Base-by-base conservation (phyloP, 306 rosid species). In the Benincasa hispida region DNA sequence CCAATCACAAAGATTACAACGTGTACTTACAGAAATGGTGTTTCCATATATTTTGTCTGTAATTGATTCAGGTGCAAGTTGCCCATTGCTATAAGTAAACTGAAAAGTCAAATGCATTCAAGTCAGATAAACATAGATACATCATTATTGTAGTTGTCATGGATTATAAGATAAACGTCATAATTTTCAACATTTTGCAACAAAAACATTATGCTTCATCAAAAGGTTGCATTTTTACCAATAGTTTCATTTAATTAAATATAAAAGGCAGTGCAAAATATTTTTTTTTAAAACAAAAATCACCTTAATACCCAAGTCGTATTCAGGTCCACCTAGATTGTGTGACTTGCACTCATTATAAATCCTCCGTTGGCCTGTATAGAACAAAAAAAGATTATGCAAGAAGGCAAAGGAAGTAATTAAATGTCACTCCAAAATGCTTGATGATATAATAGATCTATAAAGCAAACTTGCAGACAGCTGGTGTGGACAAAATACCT, bases 241-340 rank as follows among this genome's bases (percentile, higher is more conserved):
- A 18, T 5, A 50, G 19, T 18, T 50, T 42, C 28, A 39, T 50
- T 48, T 48, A 47, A 48, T n/a, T 70, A 30, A 50, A 28, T 19
- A 10, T 72, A 30, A 18, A 50, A 28, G 19, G 30, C 42, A 27
- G 47, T 19, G 30, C 25, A 51, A 50, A 28, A 24, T 50, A 42
- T 41, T 13, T 18, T 32, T 32, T n/a, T 3, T 3, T 7, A 5
- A 4, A 58, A 51, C 34, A 55, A 82, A 77, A 6, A 8, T 89
- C 81, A 95, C 99, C 97, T 95, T 95, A 80, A 95, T 95, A 69
- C 98, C 99, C 99, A 97, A 95, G 82, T 95, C 99, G 81, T 90
- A 89, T 67, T 95, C 98, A 81, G 98, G 98, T 6, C 99, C 99
- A 34, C 99, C 98, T 17, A 97, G 99, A 85, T 95, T 92, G 78